Percentiles rank a stretch among this genome's conserved stretches.
Evolutionary conservation across 2,329 filamentous ascomycete species (phyloP).

Genomic region (Lachnellula cervina): DNA sequence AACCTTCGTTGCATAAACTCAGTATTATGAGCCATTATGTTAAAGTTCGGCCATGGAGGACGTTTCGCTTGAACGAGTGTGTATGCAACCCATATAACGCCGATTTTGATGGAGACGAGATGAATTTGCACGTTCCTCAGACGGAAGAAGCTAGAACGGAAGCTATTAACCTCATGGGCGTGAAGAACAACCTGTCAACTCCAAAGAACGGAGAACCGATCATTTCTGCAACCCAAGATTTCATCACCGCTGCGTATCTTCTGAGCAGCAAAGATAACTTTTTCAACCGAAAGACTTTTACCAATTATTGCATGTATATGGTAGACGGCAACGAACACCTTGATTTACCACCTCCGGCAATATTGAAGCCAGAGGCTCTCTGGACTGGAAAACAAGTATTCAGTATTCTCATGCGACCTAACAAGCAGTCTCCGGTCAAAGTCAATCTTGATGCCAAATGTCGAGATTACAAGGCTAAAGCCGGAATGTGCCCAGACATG

Average conservation of each 20-base stretch:
- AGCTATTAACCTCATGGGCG: slow-evolving; percentile 94
- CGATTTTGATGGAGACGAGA: slow-evolving; percentile 98
- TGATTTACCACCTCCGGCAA: slow-evolving; percentile 80
- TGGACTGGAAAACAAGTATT: slow-evolving; percentile 99
- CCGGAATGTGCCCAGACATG: slow-evolving; percentile 60
- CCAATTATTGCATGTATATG: slow-evolving; percentile 91
- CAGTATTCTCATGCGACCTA: slow-evolving; percentile 84
- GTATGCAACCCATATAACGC: slow-evolving; percentile 98
- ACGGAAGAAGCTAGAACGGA: slow-evolving; percentile 95
- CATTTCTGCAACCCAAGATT: slow-evolving; percentile 98
- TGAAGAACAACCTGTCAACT: slow-evolving; percentile 92
- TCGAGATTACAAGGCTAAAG: slow-evolving; percentile 66
- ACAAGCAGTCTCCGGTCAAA: slow-evolving; percentile 72
- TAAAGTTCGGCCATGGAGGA: slow-evolving; percentile 91
- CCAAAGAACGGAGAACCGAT: slow-evolving; percentile 98
- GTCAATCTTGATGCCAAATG: slow-evolving; percentile 94
- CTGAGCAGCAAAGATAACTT: slow-evolving; percentile 91
- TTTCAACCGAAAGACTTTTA: slow-evolving; percentile 82
- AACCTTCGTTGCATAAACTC: slow-evolving; percentile 95
- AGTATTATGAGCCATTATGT: slow-evolving; percentile 96
- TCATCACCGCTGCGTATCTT: slow-evolving; percentile 91
- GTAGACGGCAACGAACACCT: slow-evolving; percentile 72
- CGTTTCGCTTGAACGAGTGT: slow-evolving; percentile 95
- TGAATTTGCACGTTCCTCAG: slow-evolving; percentile 97
- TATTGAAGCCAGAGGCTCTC: slow-evolving; percentile 77